A percentile compares a stretch with the other conserved stretches of the same genome.
Conservation (phyloP, 2,329 filamentous ascomycete species). For the Trichoderma sp. region DNA sequence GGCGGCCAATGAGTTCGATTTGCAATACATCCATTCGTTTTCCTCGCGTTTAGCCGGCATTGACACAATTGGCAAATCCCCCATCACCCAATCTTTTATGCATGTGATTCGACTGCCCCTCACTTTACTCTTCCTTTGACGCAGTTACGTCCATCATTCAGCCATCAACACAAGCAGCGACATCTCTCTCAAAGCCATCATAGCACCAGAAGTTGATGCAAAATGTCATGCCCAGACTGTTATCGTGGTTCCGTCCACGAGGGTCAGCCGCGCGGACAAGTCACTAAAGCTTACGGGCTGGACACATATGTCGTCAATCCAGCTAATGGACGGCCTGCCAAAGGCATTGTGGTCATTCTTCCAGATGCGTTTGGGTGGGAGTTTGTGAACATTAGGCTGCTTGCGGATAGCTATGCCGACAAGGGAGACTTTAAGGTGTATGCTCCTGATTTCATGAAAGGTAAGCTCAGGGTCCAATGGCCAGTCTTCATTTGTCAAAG, state of each 20-base stretch:
- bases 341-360: constrained; percentile 55
- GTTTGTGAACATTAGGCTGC: constrained; percentile 53
- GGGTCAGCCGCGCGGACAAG: constrained; percentile 48
- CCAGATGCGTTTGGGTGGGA: constrained; percentile 59
- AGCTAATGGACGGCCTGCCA: constrained; percentile 34
- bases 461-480: constrained; percentile 27
- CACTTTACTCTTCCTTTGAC: neutral
- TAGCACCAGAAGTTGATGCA: neutral
- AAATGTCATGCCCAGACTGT: constrained; percentile 46
- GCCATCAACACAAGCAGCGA: neutral
- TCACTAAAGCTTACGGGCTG: constrained; percentile 50
- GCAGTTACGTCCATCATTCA: neutral
- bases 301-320: constrained; percentile 50
- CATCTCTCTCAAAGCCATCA: too few species aligned
- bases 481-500: neutral
- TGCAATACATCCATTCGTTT: neutral
- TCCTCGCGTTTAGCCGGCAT: neutral
- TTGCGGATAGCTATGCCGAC: constrained; percentile 57
- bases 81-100: neutral
- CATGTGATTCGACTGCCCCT: neutral
- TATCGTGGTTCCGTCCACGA: constrained; percentile 50
- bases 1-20: neutral
- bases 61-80: neutral
- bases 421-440: constrained; percentile 53
- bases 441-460: constrained; percentile 58